Evolutionary conservation across 2,329 filamentous ascomycete species (phyloP).

Genomic region (Talaromyces sp.): DNA sequence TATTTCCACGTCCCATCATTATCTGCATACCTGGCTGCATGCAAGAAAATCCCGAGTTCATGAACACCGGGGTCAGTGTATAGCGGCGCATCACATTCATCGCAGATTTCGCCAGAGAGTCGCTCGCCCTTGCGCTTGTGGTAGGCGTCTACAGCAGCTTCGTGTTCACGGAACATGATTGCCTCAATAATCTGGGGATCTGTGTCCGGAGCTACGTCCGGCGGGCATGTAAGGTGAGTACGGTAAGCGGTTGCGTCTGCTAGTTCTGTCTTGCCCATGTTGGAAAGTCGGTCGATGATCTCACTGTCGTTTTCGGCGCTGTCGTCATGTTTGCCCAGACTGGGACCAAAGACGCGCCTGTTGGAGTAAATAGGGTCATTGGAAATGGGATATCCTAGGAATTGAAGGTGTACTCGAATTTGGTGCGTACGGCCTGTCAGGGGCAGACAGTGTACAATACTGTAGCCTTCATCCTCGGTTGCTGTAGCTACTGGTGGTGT

Average conservation of each 20-base stretch:
- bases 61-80: conserved; percentile 90
- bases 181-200: conserved; percentile 37
- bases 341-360: conserved; percentile 79
- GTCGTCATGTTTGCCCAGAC: conserved; percentile 67
- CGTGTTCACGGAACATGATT: conserved; percentile 48
- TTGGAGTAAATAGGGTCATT: conserved; percentile 99
- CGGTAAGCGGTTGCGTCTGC: conserved; percentile 90
- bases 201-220: conserved; percentile 35
- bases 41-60: conserved; percentile 88
- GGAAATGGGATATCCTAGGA: conserved; percentile 87
- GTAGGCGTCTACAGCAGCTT: conserved; percentile 88
- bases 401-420: conserved; percentile 89
- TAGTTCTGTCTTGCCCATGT: conserved; percentile 92
- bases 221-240: conserved; percentile 40
- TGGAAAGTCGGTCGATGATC: conserved; percentile 76
- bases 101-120: conserved; percentile 80
- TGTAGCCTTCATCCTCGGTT: conserved; percentile 68
- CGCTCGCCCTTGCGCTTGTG: conserved; percentile 88
- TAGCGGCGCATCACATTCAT: conserved; percentile 77
- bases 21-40: conserved; percentile 86
- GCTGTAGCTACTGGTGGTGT: conserved; percentile 33
- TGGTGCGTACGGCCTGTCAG: conserved; percentile 94
- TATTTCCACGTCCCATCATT: conserved; percentile 81
- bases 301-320: conserved; percentile 76
- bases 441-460: conserved; percentile 88